Conservation (phyloP, 2,329 filamentous ascomycete species). For the Paracamarosporium sp. region DNA sequence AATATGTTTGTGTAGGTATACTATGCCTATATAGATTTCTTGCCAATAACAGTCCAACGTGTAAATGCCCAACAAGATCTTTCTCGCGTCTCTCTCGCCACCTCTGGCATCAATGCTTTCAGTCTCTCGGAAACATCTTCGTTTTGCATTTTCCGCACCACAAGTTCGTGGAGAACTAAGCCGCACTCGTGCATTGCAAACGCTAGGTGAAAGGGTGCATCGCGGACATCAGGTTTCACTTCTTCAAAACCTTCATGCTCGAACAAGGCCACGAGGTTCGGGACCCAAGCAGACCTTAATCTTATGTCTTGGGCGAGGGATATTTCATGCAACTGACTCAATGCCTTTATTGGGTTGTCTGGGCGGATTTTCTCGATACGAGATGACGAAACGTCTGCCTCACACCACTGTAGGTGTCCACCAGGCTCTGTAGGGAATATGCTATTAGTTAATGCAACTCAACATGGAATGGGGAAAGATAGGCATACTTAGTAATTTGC, state of each 20-base stretch:
- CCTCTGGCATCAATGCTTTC: background rate
- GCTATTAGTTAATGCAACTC: too few relatives aligned
- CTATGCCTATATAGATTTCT: background rate
- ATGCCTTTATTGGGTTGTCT: background rate
- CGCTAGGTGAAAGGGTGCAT: background rate
- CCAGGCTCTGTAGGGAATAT: background rate
- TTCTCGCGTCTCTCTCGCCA: background rate
- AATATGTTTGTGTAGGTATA: too few relatives aligned
- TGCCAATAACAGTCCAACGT: constrained; percentile 1
- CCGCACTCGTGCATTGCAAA: constrained; percentile 1
- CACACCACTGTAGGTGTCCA: background rate
- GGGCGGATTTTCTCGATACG: background rate
- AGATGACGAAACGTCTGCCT: background rate
- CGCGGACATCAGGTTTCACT: background rate
- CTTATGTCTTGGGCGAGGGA: background rate
- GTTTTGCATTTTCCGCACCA: background rate
- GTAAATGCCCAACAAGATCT: constrained; percentile 3
- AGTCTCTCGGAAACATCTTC: background rate
- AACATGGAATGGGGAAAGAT: background rate
- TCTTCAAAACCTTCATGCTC: background rate
- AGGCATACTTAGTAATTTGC: background rate
- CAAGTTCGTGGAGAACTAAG: background rate
- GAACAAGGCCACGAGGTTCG: background rate
- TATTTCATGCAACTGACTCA: background rate
- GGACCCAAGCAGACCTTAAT: background rate